Evolutionary conservation across 768 basidiomycete genomes (phyloP), one percentile per base, ranked within the genome.

Genomic region (Tephrocybe sp.): DNA sequence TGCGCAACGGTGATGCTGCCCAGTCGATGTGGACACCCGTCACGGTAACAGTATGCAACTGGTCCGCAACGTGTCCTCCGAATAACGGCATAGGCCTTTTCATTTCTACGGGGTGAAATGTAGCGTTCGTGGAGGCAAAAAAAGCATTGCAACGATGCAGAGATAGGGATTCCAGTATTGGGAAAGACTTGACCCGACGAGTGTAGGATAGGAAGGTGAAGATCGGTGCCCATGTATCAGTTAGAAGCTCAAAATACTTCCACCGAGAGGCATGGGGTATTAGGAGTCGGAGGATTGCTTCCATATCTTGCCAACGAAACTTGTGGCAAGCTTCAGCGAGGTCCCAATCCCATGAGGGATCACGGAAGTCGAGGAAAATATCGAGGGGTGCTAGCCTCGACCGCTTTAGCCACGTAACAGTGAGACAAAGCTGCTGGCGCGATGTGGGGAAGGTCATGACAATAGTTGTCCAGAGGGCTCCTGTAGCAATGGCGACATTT

Each of bases 191-290:
- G 22, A 71, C 62, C 8, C 61, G 47, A 10, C 60, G 63, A 4
- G 76, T 73, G 48, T 64, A 68, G 33, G 65, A 68, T 9, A 84
- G 71, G 56, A 83, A 81, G 8, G 72, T 67, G 57, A 74, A 77
- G 11, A 83, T 75, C 10, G 83, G 82, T 1, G 70, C 68, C 81
- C 83, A 85, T 4, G 79, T 84, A 54, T 84, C 83, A 1, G 79
- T 73, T 42, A 79, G 63, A n/a, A 84, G 67, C 42, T 77, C 74
- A 40, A 84, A 44, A 11, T 52, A 65, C 38, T 67, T 65, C 79
- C 82, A 84, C 43, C 79, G 73, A 17, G 57, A 41, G 7, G 70
- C 71, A 23, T 78, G 75, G 11, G 73, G 70, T 7, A 77, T 58
- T 9, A 84, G 64, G 26, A 77, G 63, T 13, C 65, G 69, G 51